Evolutionary conservation across 257 asterid genomes (phyloP), one percentile per base, ranked within the genome.

Genomic region (Apocynum venetum): DNA sequence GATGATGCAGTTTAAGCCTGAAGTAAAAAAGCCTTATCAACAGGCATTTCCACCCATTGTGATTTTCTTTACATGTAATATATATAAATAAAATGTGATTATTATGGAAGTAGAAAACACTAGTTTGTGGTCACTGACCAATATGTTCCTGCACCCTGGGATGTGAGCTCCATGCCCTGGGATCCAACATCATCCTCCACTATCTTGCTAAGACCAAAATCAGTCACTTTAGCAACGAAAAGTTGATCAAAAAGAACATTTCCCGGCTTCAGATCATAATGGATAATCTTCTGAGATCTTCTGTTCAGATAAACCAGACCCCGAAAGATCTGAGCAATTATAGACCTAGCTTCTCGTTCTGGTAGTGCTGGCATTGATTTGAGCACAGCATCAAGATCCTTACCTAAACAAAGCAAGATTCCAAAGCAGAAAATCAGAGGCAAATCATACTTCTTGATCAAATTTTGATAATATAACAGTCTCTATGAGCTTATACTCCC

Each of bases 121-220:
- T 6, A 53, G 47, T 48, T 63, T 53, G 38, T 76, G 66, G 60
- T 48, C 66, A 86, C 97, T 90, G 79, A 96, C 99, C 99, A 96
- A 88, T 96, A 96, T 59, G 99, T 96, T 82, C 99, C 99, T 36
- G 99, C 99, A 46, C 99, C 99, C 82, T 96, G 99, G 55, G 99
- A 96, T 3, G 99, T 96, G 78, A 96, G 98, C 85, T 96, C 99
- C 99, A 96, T 96, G 81, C 99, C 99, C 83, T 90, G 97, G 73
- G 99, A 96, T 76, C 99, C 99, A 78, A 93, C 99, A 86, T 93
- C 88, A 76, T 91, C 96, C 88, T 93, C 99, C 75, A 96, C 97
- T 68, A 96, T 96, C 94, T 96, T 96, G 91, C 99, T 96, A 80
- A 93, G 98, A 79, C 99, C 99, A 81, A 96, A 96, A 89, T 96